Evolutionary conservation across 331 rosid genomes (phyloP).

Genomic region (Cydonia oblonga): DNA sequence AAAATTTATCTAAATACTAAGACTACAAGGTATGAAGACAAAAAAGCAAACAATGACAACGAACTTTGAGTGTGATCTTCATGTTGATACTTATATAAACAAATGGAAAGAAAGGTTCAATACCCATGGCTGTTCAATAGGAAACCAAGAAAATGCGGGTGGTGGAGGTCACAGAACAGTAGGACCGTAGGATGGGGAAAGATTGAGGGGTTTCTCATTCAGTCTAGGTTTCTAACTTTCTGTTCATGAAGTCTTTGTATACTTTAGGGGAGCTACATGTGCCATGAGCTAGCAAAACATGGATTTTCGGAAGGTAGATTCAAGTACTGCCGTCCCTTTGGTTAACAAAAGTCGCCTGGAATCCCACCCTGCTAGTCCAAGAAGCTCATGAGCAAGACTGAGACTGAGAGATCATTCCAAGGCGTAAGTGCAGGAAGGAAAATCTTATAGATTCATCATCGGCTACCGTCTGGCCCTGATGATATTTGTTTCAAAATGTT

Average conservation of each 20-base stretch:
- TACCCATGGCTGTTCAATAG: not conserved
- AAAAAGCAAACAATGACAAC: not conserved
- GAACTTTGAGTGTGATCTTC: not conserved
- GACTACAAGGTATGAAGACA: not conserved
- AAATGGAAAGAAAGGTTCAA: not conserved
- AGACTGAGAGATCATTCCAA: not conserved
- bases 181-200: not conserved
- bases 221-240: not conserved
- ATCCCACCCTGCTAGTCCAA: not conserved
- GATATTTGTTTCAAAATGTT: not conserved
- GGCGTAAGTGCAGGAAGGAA: not conserved
- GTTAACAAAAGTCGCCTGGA: not conserved
- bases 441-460: not conserved
- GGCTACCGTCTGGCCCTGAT: not conserved
- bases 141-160: not conserved
- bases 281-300: not conserved
- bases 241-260: not conserved
- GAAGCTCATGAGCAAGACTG: not conserved
- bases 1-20: not conserved
- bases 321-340: not conserved
- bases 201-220: not conserved
- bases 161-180: not conserved
- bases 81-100: not conserved
- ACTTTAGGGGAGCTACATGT: not conserved
- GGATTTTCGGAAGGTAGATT: not conserved